Evolutionary conservation across 2,329 filamentous ascomycete species (phyloP).

Genomic region (Elsinoe arachidis): DNA sequence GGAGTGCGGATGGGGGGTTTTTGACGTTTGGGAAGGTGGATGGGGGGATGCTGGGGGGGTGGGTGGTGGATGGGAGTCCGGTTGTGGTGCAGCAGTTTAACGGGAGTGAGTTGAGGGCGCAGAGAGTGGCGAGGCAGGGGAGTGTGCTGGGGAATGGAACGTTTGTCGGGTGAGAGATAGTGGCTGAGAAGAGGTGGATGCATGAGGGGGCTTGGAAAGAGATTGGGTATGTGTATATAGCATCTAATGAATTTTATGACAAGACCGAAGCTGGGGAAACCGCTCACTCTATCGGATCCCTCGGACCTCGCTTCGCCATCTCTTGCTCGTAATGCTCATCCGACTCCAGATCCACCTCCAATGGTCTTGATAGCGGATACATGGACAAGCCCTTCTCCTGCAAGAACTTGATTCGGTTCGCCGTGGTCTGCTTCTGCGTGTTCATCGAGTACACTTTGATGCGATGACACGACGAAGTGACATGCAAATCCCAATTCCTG

Average conservation of each 20-base stretch:
- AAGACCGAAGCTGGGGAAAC: no score
- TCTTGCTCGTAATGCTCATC: slow-evolving; percentile 41
- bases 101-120: neutral
- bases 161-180: neutral
- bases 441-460: slow-evolving; percentile 58
- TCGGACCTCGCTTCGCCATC: slow-evolving; percentile 33
- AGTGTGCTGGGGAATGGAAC: slow-evolving; percentile 3
- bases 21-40: neutral
- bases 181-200: neutral
- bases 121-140: slow-evolving; percentile 1
- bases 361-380: neutral
- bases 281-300: slow-evolving; percentile 35
- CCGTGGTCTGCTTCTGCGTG: slow-evolving; percentile 40
- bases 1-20: neutral
- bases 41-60: neutral
- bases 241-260: neutral
- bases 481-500: slow-evolving; percentile 56
- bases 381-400: slow-evolving; percentile 34
- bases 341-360: slow-evolving; percentile 40
- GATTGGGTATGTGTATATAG: neutral
- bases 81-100: neutral
- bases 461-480: slow-evolving; percentile 54
- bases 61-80: neutral
- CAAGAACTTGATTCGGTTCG: slow-evolving; percentile 43
- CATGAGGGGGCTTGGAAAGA: neutral